Evolutionary conservation across 352 stramenopile genomes (phyloP), one percentile per base, ranked within the genome.

Genomic region (Peronospora destructor): DNA sequence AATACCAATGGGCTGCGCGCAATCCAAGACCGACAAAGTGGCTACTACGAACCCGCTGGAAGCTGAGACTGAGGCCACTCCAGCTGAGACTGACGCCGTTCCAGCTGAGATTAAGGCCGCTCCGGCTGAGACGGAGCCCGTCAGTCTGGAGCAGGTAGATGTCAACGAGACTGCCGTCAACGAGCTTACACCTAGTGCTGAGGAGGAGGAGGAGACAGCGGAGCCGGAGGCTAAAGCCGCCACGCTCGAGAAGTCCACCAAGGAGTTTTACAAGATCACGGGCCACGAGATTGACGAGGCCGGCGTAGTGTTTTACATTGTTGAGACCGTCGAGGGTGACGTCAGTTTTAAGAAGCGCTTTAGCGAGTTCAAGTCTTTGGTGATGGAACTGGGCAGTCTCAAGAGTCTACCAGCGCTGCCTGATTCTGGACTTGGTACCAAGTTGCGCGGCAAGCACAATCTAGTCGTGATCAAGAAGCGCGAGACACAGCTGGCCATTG

Each of bases 341-440:
- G 48, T 11, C 10, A 45, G 45, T 21, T 59, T 84, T 43, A 85
- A 88, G 60, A 85, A 80, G 59, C 79, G 79, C 55, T 90, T 73
- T 64, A 87, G 78, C 49, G 82, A 91, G 55, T 92, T 92, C 51
- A 91, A 91, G 68, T 49, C 61, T 33, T 61, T 92, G 7, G 71
- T 91, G 45, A 54, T 58, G 8, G 53, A 56, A 8, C 61, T 89
- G 0, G 49, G 54, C 25, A 66, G 47, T 28, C 55, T 58, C 2
- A 60, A 60, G 19, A 47, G 7, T 25, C 52, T 92, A 17, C 82
- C 82, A 5, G 38, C 73, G 6, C 65, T 92, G 4, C 82, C 82
- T 0, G 30, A 49, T n/a, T 70, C 66, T 2, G 72, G 71, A 6
- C 25, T 90, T 2, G 35, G 56, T 39, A 65, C 75, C 23, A 61